A percentile compares a stretch with the other conserved stretches of the same genome.
phyloP scores from a whole-genome alignment of 495 filamentous ascomycete species.

The Lasiosphaeriaceae sp. region DNA sequence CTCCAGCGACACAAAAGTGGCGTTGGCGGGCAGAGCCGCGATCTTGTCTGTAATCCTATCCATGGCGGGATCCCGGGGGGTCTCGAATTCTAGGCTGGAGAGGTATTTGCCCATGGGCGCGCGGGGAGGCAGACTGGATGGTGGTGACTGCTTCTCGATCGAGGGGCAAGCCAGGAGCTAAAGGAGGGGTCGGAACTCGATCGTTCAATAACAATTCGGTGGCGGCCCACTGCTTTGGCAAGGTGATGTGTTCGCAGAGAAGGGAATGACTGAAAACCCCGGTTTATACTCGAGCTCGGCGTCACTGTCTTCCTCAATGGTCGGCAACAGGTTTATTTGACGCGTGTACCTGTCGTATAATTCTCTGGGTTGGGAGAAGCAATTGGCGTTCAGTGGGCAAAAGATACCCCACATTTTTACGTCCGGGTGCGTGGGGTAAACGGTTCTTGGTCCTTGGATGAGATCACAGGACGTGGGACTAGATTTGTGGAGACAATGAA shows the following conservation, averaged over 20 bases:
- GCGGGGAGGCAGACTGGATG: background rate
- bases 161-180: background rate
- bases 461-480: background rate
- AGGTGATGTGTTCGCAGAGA: no score
- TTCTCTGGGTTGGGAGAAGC: background rate
- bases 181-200: no score
- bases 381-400: constrained; percentile 1
- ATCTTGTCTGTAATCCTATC: constrained; percentile 97
- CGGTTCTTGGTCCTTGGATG: background rate
- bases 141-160: background rate
- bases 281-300: no score
- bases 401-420: constrained; percentile 6
- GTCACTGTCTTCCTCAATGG: no score
- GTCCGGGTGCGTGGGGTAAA: constrained; percentile 10
- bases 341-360: background rate
- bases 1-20: constrained; percentile 91
- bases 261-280: no score
- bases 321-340: no score
- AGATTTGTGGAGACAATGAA: background rate
- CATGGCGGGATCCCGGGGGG: constrained; percentile 45
- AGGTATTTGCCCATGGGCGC: constrained; percentile 17
- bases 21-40: constrained; percentile 75
- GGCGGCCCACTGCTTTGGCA: no score
- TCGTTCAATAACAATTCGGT: no score
- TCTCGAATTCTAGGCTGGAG: constrained; percentile 19